Evolutionary conservation across 306 rosid genomes (phyloP), one percentile per base, ranked within the genome.

Genomic region (Vigna trinervia): DNA sequence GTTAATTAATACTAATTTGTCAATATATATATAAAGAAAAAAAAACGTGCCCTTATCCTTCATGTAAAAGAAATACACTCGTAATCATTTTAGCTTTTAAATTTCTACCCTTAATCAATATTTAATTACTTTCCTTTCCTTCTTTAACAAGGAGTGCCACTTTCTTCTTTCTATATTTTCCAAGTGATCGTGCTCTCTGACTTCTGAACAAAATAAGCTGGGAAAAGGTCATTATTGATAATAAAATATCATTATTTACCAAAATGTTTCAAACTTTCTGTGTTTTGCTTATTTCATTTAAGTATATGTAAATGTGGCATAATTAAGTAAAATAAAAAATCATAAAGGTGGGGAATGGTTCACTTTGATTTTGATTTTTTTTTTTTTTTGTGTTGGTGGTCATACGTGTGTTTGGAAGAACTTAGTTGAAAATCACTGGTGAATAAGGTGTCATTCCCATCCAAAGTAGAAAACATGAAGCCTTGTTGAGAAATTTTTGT

Each of bases 381-480:
- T 34, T 26, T 26, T 26, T 22, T 2, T 26, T 2, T 26, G 54
- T 65, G 48, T 30, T 26, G 36, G 19, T 51, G 48, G 48, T 8
- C 73, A 41, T 57, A 19, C 7, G 28, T 70, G 45, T 62, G 43
- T 19, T 63, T 14, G 69, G 66, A 30, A 30, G 59, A 78, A 69
- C 38, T 36, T 26, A 5, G 62, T 57, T 20, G 81, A 47, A 46
- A 67, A 71, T 43, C 39, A 39, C 17, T 60, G 39, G 30, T 51
- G 54, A 32, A 15, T 32, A 57, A 69, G 67, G 77, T 65, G 80
- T 52, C 75, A 69, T 56, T 69, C 81, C 70, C 65, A 81, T 52
- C 85, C 67, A 59, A 74, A 51, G 12, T 32, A n/a, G 39, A 46
- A 63, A 77, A 28, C 26, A 61, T 26, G 28, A 26, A 26, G 28